Evolutionary conservation across 257 asterid genomes (phyloP).

Genomic region (Fraxinus anomala): DNA sequence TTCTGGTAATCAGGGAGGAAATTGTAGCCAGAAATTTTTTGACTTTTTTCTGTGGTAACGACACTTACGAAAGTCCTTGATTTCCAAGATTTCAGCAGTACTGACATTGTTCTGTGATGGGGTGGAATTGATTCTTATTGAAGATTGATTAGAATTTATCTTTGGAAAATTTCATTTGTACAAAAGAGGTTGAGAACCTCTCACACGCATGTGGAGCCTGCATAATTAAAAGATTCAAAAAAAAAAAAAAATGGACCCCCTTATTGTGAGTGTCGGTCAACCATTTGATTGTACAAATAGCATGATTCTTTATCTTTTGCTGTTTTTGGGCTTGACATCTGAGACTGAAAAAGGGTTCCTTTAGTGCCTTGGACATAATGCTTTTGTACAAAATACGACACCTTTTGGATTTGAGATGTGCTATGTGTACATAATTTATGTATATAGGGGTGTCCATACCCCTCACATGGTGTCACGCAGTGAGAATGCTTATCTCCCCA

Average conservation of each 20-base stretch:
- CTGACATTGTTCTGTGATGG: constrained; percentile 26
- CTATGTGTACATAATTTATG: too few relatives aligned
- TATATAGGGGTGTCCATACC: too few relatives aligned
- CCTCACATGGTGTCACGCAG: too few relatives aligned
- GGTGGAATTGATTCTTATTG: constrained; percentile 11
- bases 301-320: background rate
- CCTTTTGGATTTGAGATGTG: background rate
- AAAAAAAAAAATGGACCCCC: too few relatives aligned
- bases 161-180: too few relatives aligned
- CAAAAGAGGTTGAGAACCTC: too few relatives aligned
- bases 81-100: constrained; percentile 30
- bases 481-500: too few relatives aligned
- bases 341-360: constrained; percentile 34
- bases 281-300: too few relatives aligned
- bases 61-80: constrained; percentile 37
- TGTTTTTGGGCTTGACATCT: constrained; percentile 32
- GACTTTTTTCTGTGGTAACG: constrained; percentile 58
- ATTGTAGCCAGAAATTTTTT: constrained; percentile 39
- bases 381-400: constrained; percentile 21
- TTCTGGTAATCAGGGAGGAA: constrained; percentile 18
- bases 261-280: too few relatives aligned
- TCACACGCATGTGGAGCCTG: too few relatives aligned
- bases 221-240: too few relatives aligned
- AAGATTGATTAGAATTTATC: constrained; percentile 5
- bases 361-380: constrained; percentile 32